phyloP scores from a whole-genome alignment of 2,329 filamentous ascomycete genomes.

The Colletotrichum sp. region DNA sequence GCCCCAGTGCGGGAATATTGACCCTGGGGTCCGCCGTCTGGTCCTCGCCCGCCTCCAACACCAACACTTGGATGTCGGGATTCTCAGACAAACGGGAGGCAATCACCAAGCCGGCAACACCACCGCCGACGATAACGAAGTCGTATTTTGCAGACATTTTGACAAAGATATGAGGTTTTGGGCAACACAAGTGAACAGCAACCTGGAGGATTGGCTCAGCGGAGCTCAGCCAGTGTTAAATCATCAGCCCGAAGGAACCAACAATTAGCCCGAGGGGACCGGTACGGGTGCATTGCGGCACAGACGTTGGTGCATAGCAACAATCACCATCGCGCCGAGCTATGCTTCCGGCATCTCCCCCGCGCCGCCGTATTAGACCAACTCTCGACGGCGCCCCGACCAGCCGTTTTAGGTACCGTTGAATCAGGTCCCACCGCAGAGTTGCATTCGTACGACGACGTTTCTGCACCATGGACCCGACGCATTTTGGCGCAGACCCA shows the following conservation, averaged over 20 bases:
- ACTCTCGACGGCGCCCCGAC: not conserved
- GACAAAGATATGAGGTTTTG: not conserved
- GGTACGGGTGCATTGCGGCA: not conserved
- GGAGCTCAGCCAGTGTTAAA: conserved; percentile 11
- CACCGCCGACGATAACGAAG: conserved; percentile 21
- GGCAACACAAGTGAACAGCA: not conserved
- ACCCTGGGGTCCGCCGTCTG: conserved; percentile 27
- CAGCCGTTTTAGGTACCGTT: conserved; percentile 12
- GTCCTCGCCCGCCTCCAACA: conserved; percentile 34
- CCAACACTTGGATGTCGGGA: conserved; percentile 23
- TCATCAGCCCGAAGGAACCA: not conserved
- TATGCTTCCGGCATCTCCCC: conserved; percentile 7
- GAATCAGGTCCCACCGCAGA: conserved; percentile 8
- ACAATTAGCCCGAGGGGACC: not conserved
- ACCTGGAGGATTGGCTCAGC: not conserved
- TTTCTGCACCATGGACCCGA: conserved; percentile 5
- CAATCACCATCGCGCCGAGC: not conserved
- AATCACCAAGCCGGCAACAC: conserved; percentile 19
- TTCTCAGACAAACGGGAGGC: conserved; percentile 24
- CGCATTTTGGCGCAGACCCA: conserved; percentile 3
- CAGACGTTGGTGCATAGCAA: not conserved
- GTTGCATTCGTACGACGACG: conserved; percentile 1
- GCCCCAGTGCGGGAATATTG: conserved; percentile 28
- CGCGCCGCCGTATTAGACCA: not conserved
- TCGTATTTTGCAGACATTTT: conserved; percentile 25